These are phyloP conservation scores for Musa acuminata DNA, from an alignment of 176 grass and related monocot genomes.

Conservation along the genomic window DNA sequence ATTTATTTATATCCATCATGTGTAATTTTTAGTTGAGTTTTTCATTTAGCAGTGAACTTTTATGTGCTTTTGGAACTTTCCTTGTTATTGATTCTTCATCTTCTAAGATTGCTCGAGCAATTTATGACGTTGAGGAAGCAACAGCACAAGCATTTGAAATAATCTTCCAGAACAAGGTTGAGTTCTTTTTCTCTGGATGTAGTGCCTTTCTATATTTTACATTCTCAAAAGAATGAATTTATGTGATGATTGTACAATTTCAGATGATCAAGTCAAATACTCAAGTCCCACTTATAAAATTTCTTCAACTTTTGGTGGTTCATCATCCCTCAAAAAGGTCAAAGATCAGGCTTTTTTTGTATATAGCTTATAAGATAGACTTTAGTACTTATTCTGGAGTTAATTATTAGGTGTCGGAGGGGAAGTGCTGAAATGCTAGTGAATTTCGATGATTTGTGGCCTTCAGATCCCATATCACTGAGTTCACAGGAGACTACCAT, in stretches of 20 bases:
- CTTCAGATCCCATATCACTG: constrained; percentile 44
- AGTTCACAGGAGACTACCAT: constrained; percentile 38
- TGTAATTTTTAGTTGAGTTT: background rate
- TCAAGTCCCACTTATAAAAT: constrained; percentile 64
- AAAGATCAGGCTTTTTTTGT: constrained; percentile 9
- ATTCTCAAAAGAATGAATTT: background rate
- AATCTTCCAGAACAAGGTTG: constrained; percentile 87
- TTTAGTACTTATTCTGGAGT: constrained; percentile 3
- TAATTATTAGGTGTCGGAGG: constrained; percentile 57
- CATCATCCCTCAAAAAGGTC: constrained; percentile 99
- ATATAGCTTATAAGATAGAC: constrained; percentile 8
- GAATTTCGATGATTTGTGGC: constrained; percentile 89
- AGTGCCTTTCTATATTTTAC: background rate
- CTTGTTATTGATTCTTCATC: constrained; percentile 21
- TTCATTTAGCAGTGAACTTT: background rate
- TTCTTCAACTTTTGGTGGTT: constrained; percentile 85
- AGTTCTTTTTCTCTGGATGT: constrained; percentile 16
- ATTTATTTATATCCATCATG: background rate
- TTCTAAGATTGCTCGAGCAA: constrained; percentile 65
- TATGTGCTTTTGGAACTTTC: background rate
- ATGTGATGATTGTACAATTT: constrained; percentile 18
- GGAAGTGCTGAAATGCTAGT: constrained; percentile 84
- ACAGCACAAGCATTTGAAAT: constrained; percentile 78
- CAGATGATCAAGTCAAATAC: constrained; percentile 86
- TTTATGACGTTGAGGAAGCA: constrained; percentile 92